A percentile compares a stretch with the other conserved stretches of the same genome.
Conservation (phyloP, 78 protist species). For the Dictyostelium firmibasis region DNA sequence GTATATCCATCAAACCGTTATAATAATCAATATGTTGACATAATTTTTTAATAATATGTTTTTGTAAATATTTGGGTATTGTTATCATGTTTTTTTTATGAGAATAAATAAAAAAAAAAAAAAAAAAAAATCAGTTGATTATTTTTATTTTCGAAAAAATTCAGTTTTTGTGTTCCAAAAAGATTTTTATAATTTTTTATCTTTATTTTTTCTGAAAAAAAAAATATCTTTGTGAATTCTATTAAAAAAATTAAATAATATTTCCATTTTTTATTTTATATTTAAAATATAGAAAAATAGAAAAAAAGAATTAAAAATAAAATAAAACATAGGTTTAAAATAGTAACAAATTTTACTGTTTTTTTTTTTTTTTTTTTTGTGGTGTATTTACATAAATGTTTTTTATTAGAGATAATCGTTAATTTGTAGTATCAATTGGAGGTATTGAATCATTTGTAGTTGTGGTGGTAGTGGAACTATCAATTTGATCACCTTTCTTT, state of each 20-base stretch:
- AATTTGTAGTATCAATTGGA: background rate
- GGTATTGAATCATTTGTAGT: background rate
- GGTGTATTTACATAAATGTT: background rate
- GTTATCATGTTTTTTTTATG: background rate
- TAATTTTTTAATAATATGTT: background rate
- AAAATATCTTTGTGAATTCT: too few relatives aligned
- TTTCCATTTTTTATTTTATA: too few relatives aligned
- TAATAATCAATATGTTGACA: background rate
- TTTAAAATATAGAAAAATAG: too few relatives aligned
- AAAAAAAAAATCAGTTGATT: background rate
- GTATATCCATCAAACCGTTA: background rate
- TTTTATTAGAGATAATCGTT: background rate
- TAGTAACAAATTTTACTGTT: too few relatives aligned
- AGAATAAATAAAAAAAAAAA: background rate
- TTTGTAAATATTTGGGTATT: background rate
- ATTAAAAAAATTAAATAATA: too few relatives aligned
- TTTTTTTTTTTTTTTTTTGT: background rate
- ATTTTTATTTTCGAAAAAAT: too few relatives aligned
- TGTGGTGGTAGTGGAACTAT: background rate
- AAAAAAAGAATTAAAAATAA: too few relatives aligned
- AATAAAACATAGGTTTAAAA: too few relatives aligned
- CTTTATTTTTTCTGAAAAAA: too few relatives aligned
- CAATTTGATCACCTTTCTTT: background rate
- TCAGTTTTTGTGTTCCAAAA: too few relatives aligned
- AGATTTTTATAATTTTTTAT: too few relatives aligned